These are phyloP conservation scores for Sporothrix euskadiensis DNA, from an alignment of 2,329 filamentous ascomycete genomes.

Conservation along the genomic window DNA sequence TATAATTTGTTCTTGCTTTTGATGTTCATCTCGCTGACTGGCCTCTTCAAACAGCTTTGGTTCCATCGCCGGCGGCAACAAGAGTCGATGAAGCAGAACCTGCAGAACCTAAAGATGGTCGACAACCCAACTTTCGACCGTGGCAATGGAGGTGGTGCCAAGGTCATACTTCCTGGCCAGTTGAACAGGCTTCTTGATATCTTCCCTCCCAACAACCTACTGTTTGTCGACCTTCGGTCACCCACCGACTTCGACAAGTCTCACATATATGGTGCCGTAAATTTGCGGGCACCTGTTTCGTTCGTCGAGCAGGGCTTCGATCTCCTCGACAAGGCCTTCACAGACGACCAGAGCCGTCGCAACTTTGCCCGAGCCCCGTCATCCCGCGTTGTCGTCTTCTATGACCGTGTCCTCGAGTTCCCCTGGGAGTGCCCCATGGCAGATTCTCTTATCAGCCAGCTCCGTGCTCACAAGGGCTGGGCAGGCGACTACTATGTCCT, in stretches of 20 bases:
- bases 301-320: conserved; percentile 53
- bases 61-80: conserved; percentile 56
- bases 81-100: conserved; percentile 48
- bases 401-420: conserved; percentile 52
- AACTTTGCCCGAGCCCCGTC: conserved; percentile 51
- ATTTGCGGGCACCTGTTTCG: conserved; percentile 52
- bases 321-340: conserved; percentile 52
- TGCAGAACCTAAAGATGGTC: conserved; percentile 48
- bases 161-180: conserved; percentile 55
- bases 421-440: conserved; percentile 55
- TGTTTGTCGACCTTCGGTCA: conserved; percentile 55
- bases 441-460: conserved; percentile 47
- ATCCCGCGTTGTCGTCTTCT: conserved; percentile 54
- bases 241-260: conserved; percentile 50
- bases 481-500: conserved; percentile 54
- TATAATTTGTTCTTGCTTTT: not conserved
- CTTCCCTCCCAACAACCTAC: conserved; percentile 47
- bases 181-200: conserved; percentile 54
- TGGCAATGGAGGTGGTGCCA: conserved; percentile 37
- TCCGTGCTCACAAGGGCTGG: conserved; percentile 50
- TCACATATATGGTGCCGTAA: conserved; percentile 55
- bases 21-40: not conserved
- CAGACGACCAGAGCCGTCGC: conserved; percentile 50
- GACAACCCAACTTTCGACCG: conserved; percentile 36
- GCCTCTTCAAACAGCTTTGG: conserved; percentile 42